phyloP scores from a whole-genome alignment of 495 filamentous ascomycete species.

The Podospora appendiculata region DNA sequence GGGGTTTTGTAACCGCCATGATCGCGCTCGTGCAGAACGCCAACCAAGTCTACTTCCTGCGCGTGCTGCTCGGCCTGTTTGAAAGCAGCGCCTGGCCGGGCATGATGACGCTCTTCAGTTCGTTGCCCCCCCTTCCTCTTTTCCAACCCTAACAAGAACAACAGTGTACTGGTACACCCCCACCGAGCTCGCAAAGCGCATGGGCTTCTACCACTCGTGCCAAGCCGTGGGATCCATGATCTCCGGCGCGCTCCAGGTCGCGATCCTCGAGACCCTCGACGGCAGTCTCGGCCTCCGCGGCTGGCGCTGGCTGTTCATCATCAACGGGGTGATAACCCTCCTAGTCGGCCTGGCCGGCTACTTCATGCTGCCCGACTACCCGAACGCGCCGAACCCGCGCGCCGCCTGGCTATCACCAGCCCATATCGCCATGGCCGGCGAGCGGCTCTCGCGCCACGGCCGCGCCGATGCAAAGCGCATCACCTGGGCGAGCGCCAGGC shows the following conservation, averaged over 20 bases:
- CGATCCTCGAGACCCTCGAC: constrained; percentile 41
- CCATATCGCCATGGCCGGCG: constrained; percentile 20
- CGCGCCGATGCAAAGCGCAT: constrained; percentile 29
- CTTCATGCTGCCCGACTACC: constrained; percentile 44
- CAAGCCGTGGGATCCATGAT: constrained; percentile 31
- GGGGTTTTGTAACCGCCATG: constrained; percentile 31
- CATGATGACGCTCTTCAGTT: constrained; percentile 33
- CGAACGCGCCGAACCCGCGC: constrained; percentile 28
- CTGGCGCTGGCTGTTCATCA: constrained; percentile 53
- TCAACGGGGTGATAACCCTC: constrained; percentile 41
- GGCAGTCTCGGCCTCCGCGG: constrained; percentile 40
- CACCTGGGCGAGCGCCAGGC: constrained; percentile 28
- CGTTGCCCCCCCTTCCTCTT: not conserved
- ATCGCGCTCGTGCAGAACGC: constrained; percentile 21
- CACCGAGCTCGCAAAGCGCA: constrained; percentile 30
- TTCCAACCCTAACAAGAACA: not conserved
- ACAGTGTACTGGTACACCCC: constrained; percentile 33
- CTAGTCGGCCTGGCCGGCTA: constrained; percentile 39
- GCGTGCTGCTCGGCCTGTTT: constrained; percentile 46
- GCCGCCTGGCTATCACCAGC: constrained; percentile 28
- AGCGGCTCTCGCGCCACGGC: constrained; percentile 23
- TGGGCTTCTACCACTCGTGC: constrained; percentile 36
- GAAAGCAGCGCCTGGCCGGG: constrained; percentile 40
- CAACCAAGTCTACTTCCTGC: constrained; percentile 29
- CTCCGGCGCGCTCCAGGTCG: constrained; percentile 44